Percentiles rank a stretch among this genome's conserved stretches.
Evolutionary conservation across 106 monocot species (phyloP).

Genomic region (Iris macrosiphon): DNA sequence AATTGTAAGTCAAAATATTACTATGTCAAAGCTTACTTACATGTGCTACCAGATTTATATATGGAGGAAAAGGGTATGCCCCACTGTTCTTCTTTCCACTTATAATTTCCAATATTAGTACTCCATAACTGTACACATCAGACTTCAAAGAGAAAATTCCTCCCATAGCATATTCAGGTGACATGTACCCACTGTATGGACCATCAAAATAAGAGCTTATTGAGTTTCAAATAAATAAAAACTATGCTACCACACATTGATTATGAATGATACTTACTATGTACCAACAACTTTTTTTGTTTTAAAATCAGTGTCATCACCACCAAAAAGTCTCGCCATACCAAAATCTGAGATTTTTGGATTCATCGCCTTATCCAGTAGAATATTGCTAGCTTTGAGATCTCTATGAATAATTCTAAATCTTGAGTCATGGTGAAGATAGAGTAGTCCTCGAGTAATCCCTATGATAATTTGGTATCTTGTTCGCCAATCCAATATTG

Average conservation of each 20-base stretch:
- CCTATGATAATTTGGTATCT: constrained; percentile 22
- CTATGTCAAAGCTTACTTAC: no score
- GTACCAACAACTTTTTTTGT: constrained; percentile 34
- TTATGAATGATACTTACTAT: constrained; percentile 23
- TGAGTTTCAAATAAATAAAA: no score
- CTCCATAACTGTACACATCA: constrained; percentile 42
- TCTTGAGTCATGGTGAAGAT: constrained; percentile 37
- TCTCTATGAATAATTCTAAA: constrained; percentile 35
- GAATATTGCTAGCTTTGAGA: constrained; percentile 40
- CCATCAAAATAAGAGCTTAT: neutral
- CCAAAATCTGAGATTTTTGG: constrained; percentile 51
- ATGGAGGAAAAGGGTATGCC: neutral
- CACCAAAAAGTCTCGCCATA: constrained; percentile 31
- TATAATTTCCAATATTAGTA: constrained; percentile 28
- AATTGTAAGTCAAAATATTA: no score
- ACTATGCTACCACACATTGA: neutral
- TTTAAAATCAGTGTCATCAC: constrained; percentile 10
- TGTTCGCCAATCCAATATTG: constrained; percentile 13
- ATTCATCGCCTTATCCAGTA: constrained; percentile 30
- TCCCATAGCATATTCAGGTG: constrained; percentile 38
- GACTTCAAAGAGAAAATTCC: constrained; percentile 37
- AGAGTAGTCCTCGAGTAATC: constrained; percentile 31
- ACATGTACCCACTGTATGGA: constrained; percentile 34
- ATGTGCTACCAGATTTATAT: constrained; percentile 19
- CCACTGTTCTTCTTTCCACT: constrained; percentile 31